Percentiles rank a stretch among this genome's conserved stretches.
Evolutionary conservation across 1,284 basidiomycete species (phyloP).

Genomic region (Moesziomyces globuligerus): DNA sequence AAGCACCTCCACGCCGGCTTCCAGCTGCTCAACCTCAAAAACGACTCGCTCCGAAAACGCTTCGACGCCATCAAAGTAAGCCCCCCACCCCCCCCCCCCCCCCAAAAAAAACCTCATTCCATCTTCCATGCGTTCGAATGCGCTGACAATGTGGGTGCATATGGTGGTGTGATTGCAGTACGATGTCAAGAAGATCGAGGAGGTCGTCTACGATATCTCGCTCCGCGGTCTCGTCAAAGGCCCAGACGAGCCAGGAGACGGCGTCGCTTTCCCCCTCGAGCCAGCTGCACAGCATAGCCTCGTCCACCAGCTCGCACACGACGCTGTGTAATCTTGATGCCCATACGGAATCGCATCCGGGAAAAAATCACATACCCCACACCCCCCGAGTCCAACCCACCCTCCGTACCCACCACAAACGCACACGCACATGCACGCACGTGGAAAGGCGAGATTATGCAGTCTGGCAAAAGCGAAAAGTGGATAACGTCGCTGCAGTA

Average conservation of each 20-base stretch:
- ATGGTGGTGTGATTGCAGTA: slow-evolving; percentile 39
- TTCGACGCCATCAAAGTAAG: slow-evolving; percentile 64
- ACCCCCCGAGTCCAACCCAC: too few species aligned
- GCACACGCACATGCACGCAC: too few species aligned
- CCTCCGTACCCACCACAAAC: too few species aligned
- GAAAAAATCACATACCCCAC: too few species aligned
- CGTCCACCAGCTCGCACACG: slow-evolving; percentile 4
- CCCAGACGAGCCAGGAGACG: slow-evolving; percentile 7
- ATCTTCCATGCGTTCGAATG: too few species aligned
- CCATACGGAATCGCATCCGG: too few species aligned
- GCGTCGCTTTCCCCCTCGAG: slow-evolving; percentile 17
- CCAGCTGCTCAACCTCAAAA: slow-evolving; percentile 65
- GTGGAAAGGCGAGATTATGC: too few species aligned
- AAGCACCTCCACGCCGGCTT: slow-evolving; percentile 64
- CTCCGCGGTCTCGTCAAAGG: slow-evolving; percentile 46
- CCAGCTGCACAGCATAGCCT: slow-evolving; percentile 2
- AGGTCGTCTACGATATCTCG: slow-evolving; percentile 64
- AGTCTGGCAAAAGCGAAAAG: too few species aligned
- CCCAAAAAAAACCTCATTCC: not conserved
- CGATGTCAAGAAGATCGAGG: slow-evolving; percentile 66
- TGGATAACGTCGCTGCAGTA: too few species aligned
- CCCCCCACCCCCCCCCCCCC: not conserved
- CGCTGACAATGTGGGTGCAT: not conserved
- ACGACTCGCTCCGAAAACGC: slow-evolving; percentile 61
- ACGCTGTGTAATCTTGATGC: too few species aligned